phyloP scores from a whole-genome alignment of 1,284 basidiomycete genomes.

The Ganoderma resinaceum region DNA sequence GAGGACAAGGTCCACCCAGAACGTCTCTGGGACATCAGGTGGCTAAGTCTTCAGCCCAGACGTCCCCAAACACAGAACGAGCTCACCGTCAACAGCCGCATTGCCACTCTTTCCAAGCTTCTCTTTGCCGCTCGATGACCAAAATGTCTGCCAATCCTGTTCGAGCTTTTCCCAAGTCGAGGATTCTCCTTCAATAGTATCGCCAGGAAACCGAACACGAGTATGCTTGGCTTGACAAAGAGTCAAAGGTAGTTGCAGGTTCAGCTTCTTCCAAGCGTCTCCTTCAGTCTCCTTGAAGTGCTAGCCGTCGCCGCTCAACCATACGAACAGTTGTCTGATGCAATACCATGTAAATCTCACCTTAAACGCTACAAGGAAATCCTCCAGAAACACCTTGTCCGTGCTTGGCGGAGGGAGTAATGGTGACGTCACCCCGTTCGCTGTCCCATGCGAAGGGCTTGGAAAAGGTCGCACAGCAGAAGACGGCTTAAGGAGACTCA shows the following conservation, averaged over 20 bases:
- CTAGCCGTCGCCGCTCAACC: constrained; percentile 43
- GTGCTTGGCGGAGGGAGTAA: constrained; percentile 39
- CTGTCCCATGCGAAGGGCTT: constrained; percentile 14
- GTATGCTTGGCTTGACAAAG: constrained; percentile 64
- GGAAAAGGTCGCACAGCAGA: constrained; percentile 22
- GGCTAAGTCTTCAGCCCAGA: constrained; percentile 6
- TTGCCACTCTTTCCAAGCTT: constrained; percentile 59
- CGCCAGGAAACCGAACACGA: constrained; percentile 59
- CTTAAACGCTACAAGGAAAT: constrained; percentile 79
- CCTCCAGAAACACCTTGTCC: constrained; percentile 76
- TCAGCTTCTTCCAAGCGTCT: constrained; percentile 45
- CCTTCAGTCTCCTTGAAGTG: constrained; percentile 66
- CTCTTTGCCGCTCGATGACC: constrained; percentile 61
- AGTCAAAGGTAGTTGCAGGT: constrained; percentile 63
- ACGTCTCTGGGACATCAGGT: constrained; percentile 57
- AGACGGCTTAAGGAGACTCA: constrained; percentile 60
- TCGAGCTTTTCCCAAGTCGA: constrained; percentile 68
- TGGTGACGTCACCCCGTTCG: constrained; percentile 30
- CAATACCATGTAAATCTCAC: constrained; percentile 47
- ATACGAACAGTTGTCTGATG: not conserved
- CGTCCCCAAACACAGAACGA: not conserved
- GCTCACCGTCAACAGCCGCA: constrained; percentile 68
- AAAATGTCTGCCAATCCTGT: constrained; percentile 67
- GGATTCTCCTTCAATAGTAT: constrained; percentile 50
- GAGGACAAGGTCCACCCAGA: constrained; percentile 77